A percentile compares a stretch with the other conserved stretches of the same genome.
These are phyloP conservation scores for Botryotinia calthae DNA, from an alignment of 2,329 filamentous ascomycete genomes.

Conservation along the genomic window DNA sequence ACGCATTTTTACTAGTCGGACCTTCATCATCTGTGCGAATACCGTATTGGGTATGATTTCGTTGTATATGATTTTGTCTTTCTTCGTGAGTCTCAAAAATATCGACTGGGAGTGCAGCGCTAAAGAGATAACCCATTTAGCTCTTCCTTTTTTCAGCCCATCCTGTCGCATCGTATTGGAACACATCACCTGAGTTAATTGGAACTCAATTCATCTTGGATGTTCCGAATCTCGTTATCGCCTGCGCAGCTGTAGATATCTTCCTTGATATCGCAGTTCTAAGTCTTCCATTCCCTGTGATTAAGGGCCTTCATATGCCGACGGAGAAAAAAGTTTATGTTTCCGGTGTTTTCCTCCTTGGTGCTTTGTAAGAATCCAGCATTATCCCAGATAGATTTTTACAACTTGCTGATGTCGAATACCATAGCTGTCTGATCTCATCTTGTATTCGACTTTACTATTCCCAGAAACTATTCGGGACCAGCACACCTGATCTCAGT, in stretches of 20 bases:
- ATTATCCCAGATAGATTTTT: accelerated
- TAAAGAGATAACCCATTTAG: not conserved
- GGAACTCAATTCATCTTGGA: slow-evolving; percentile 8
- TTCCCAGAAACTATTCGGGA: slow-evolving; percentile 12
- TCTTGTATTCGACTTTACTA: slow-evolving; percentile 12
- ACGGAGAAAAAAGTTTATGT: slow-evolving; percentile 8
- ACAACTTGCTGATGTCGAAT: not conserved
- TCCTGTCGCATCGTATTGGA: slow-evolving; percentile 5
- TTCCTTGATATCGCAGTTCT: slow-evolving; percentile 10
- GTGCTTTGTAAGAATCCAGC: slow-evolving; percentile 11
- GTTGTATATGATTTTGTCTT: slow-evolving; percentile 6
- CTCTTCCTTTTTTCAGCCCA: slow-evolving; percentile 7
- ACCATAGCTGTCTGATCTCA: slow-evolving; percentile 13
- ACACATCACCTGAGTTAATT: not conserved
- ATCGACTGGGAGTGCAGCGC: not conserved
- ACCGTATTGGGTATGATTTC: slow-evolving; percentile 10
- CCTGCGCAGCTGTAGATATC: slow-evolving; percentile 7
- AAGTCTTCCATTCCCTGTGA: slow-evolving; percentile 3
- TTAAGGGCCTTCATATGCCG: slow-evolving; percentile 9
- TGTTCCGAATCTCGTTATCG: slow-evolving; percentile 10
- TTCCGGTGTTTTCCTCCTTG: slow-evolving; percentile 10
- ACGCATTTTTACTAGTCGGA: slow-evolving; percentile 6
- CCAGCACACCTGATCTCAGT: slow-evolving; percentile 13
- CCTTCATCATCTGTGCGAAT: slow-evolving; percentile 4
- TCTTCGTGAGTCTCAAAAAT: slow-evolving; percentile 8